Evolutionary conservation across 2,329 filamentous ascomycete species (phyloP), one percentile per base, ranked within the genome.

Genomic region (Arthrocladium fulminans): DNA sequence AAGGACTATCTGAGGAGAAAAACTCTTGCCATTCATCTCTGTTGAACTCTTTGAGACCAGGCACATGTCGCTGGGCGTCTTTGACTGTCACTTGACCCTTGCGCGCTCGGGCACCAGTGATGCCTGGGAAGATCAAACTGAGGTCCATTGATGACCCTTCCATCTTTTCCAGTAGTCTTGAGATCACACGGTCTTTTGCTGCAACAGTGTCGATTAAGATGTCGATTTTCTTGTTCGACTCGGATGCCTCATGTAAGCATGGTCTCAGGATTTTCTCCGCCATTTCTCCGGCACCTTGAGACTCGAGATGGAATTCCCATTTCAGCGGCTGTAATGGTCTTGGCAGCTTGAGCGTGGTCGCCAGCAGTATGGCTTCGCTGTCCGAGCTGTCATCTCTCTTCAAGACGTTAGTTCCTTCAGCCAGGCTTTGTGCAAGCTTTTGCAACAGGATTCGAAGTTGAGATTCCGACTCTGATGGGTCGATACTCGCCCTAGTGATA

Each of bases 141-240:
- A 81, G 60, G 55, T 80, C 77, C 40, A 77, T 65, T 3, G 75
- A 73, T 34, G 74, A 70, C 1, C 68, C 65, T 54, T 80, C 77
- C 42, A 80, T 69, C 51, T 76, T 75, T 57, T 82, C 78, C 22
- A 79, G 67, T 19, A 83, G 63, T 48, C 75, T 79, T 6, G 66
- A 66, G 44, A 83, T 74, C 15, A 76, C 70, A 59, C 71, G 76
- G 57, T 83, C 79, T 58, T 82, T 83, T 23, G 74, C 71, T 46
- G 66, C 65, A 10, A 83, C 60, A 35, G 71, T 68, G 3, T 69
- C 61, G 15, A 79, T 60, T 4, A 83, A 65, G 19, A 65, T 64
- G 23, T 66, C 60, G 20, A 79, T 68, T 27, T 75, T 72, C 27
- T 64, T 62, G 49, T 72, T 68, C 49, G 73, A 68, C 2, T 64